These are phyloP conservation scores for Agrocybe praecox DNA, from an alignment of 768 basidiomycete species.

Conservation along the genomic window DNA sequence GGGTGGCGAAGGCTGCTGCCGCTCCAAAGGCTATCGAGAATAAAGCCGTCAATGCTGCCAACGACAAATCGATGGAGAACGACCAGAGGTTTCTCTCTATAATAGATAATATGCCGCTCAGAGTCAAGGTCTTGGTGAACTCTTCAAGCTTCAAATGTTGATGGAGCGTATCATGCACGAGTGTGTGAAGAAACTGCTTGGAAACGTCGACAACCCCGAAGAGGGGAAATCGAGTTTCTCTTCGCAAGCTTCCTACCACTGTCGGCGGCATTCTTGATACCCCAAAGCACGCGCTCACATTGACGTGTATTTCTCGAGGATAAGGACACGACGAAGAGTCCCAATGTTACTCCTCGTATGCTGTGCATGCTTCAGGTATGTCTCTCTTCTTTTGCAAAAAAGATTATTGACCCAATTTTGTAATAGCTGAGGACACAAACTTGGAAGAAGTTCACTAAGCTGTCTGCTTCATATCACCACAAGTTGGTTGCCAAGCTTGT, in stretches of 20 bases:
- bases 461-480: conserved; percentile 66
- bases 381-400: conserved; percentile 1
- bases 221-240: conserved; percentile 96
- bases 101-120: conserved; percentile 96
- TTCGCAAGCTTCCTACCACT: conserved; percentile 91
- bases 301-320: conserved; percentile 91
- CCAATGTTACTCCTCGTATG: conserved; percentile 82
- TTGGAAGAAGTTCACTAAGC: conserved; percentile 82
- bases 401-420: neutral
- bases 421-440: conserved; percentile 70
- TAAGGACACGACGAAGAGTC: conserved; percentile 79
- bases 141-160: conserved; percentile 99
- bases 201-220: conserved; percentile 93
- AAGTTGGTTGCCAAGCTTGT: conserved; percentile 78
- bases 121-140: conserved; percentile 94
- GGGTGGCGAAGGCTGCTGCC: conserved; percentile 90
- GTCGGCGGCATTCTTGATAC: conserved; percentile 84
- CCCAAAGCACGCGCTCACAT: conserved; percentile 82
- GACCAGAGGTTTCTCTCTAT: conserved; percentile 76
- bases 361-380: conserved; percentile 92
- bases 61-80: conserved; percentile 50
- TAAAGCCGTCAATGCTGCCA: conserved; percentile 71
- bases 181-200: conserved; percentile 93
- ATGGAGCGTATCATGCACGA: conserved; percentile 98
- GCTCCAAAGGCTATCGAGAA: conserved; percentile 86